Base-by-base conservation (phyloP, 495 filamentous ascomycete species). In the Penicillium waksmanii region DNA sequence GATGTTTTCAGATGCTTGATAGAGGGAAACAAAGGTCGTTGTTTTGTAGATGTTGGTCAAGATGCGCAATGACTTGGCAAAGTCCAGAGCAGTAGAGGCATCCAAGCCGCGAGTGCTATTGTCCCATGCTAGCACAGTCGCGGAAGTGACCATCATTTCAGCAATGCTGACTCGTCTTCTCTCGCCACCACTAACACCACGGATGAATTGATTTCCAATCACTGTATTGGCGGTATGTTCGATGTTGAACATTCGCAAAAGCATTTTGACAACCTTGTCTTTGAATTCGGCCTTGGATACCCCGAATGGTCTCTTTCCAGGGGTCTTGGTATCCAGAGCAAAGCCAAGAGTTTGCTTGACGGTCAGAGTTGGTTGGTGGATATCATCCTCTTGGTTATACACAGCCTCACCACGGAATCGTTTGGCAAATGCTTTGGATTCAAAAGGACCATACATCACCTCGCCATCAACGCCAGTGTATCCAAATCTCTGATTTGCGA, bases 171-270 rank as follows among this genome's bases (percentile, higher is more conserved):
- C 76, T 0, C 84, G 85, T 71, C 93, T 93, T 27, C 89, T 79
- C 67, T 96, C 92, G 19, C 92, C 68, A 47, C 92, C 92, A 23
- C 87, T 91, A n/a, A 96, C 83, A 61, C 92, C 92, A 15, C 92
- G 89, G 51, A 94, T 81, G 65, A 89, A 91, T 7, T 85, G 82
- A 58, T 92, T 89, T 5, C 92, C 92, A 25, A 96, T 89, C 25
- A 91, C 85, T 0, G 92, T 96, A 63, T 91, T 83, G 25, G 82
- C 80, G 1, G 91, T 94, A 65, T 96, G 90, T 64, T 90, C 85
- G 44, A 96, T 94, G 59, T 92, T 92, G 78, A 96, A 94, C 85
- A 93, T 92, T 58, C 87, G 89, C 40, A 94, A 74, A n/a, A 95
- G 74, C 66, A 87, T 80, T 15, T 84, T 79, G 47, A 89, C 83